These are phyloP conservation scores for Aureobasidium sp. DNA, from an alignment of 2,329 filamentous ascomycete species.

Conservation along the genomic window DNA sequence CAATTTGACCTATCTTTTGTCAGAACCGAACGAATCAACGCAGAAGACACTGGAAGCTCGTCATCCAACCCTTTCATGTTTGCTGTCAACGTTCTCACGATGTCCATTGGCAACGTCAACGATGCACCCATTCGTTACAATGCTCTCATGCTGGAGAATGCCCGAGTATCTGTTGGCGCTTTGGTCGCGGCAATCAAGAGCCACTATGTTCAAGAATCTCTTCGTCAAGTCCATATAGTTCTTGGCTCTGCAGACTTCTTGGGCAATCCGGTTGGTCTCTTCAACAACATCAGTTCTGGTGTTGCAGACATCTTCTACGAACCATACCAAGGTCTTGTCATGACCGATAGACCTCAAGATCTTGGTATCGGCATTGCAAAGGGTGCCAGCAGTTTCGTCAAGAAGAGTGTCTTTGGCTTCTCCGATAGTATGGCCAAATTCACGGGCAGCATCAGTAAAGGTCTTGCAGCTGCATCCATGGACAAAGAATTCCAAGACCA, in stretches of 20 bases:
- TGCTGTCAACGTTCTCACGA: slow-evolving; percentile 95
- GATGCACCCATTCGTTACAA: slow-evolving; percentile 93
- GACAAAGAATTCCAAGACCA: slow-evolving; percentile 99
- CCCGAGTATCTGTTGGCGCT: slow-evolving; percentile 77
- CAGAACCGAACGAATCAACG: slow-evolving; percentile 91
- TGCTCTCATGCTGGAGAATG: slow-evolving; percentile 89
- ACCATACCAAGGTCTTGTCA: slow-evolving; percentile 93
- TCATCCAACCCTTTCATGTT: slow-evolving; percentile 96
- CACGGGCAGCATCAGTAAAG: slow-evolving; percentile 94
- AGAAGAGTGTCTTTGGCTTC: slow-evolving; percentile 97
- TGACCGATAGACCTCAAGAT: slow-evolving; percentile 92
- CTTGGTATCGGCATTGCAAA: slow-evolving; percentile 93
- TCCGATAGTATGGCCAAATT: slow-evolving; percentile 97
- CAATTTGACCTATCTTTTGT: slow-evolving; percentile 96
- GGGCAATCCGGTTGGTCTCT: slow-evolving; percentile 92
- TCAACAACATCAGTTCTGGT: slow-evolving; percentile 96
- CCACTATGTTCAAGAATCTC: slow-evolving; percentile 93
- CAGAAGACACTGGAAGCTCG: slow-evolving; percentile 79
- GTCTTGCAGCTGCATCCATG: slow-evolving; percentile 85
- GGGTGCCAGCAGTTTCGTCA: slow-evolving; percentile 92
- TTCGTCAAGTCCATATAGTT: slow-evolving; percentile 95
- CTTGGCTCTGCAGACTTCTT: slow-evolving; percentile 95
- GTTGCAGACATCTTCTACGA: slow-evolving; percentile 99
- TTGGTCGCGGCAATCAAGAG: slow-evolving; percentile 80
- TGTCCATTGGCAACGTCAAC: slow-evolving; percentile 99